Evolutionary conservation across 2,329 filamentous ascomycete species (phyloP).

Genomic region (Epichloe gansuensis): DNA sequence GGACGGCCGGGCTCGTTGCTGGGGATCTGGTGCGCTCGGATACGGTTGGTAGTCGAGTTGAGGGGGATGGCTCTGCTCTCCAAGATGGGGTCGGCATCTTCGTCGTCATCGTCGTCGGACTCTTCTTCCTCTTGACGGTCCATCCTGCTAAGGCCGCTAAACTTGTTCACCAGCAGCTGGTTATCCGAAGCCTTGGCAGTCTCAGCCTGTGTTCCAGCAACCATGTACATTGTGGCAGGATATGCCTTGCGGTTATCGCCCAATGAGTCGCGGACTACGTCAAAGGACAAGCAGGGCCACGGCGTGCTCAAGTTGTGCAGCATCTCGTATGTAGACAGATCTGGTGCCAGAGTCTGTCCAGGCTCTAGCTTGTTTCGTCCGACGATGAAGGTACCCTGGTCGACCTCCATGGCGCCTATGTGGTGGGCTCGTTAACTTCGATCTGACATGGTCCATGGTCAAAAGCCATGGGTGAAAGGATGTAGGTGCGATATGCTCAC

Average conservation of each 20-base stretch:
- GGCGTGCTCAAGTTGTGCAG: slow-evolving; percentile 86
- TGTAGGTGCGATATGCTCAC: slow-evolving; percentile 17
- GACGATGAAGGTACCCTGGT: slow-evolving; percentile 91
- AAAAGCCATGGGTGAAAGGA: not conserved
- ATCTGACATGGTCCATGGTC: not conserved
- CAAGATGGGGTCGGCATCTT: slow-evolving; percentile 75
- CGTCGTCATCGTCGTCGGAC: slow-evolving; percentile 61
- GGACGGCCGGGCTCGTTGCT: slow-evolving; percentile 55
- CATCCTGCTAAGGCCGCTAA: slow-evolving; percentile 83
- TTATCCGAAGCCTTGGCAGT: slow-evolving; percentile 66
- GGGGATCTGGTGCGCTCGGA: slow-evolving; percentile 73
- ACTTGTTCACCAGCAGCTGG: slow-evolving; percentile 89
- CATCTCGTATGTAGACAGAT: slow-evolving; percentile 95
- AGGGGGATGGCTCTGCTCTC: slow-evolving; percentile 85
- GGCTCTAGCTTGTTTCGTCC: slow-evolving; percentile 83
- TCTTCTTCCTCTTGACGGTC: slow-evolving; percentile 55
- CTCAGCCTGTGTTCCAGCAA: slow-evolving; percentile 89
- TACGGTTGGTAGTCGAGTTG: slow-evolving; percentile 80
- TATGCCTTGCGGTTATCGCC: slow-evolving; percentile 87
- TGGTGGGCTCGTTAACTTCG: not conserved
- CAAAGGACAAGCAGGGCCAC: slow-evolving; percentile 95
- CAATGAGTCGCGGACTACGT: slow-evolving; percentile 73
- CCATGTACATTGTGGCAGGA: slow-evolving; percentile 88
- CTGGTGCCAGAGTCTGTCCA: slow-evolving; percentile 81
- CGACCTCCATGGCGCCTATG: slow-evolving; percentile 65